Conservation (phyloP, 2,329 filamentous ascomycete genomes). For the Fusarium lateritium region DNA sequence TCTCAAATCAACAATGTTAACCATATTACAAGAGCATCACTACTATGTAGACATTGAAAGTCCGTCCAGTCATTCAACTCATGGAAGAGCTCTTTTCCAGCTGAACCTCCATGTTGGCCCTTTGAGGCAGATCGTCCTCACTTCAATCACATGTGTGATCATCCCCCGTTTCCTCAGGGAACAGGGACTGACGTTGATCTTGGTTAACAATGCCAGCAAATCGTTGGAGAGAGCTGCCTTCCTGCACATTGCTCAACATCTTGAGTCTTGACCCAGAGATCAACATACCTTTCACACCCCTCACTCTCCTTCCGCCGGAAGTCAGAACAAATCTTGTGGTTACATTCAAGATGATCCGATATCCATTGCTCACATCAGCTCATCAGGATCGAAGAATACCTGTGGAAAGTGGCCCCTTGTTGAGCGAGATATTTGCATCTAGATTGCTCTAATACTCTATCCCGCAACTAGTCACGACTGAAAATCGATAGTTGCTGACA, state of each 20-base stretch:
- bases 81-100: slow-evolving; percentile 31
- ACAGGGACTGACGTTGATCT: slow-evolving; percentile 56
- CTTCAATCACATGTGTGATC: slow-evolving; percentile 47
- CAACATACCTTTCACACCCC: slow-evolving; percentile 58
- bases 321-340: neutral
- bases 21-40: no score
- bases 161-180: no score
- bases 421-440: slow-evolving; percentile 36
- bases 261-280: slow-evolving; percentile 32
- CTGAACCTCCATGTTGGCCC: slow-evolving; percentile 26
- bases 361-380: slow-evolving; percentile 23
- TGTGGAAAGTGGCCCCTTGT: slow-evolving; percentile 7
- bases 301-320: neutral
- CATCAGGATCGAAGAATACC: slow-evolving; percentile 26
- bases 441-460: slow-evolving; percentile 33
- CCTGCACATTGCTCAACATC: slow-evolving; percentile 51
- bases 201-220: slow-evolving; percentile 70
- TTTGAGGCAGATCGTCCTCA: neutral
- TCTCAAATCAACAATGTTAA: no score
- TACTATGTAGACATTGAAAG: no score
- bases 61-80: slow-evolving; percentile 23
- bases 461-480: slow-evolving; percentile 8
- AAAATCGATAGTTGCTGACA: slow-evolving; percentile 13
- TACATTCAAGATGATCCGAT: slow-evolving; percentile 14
- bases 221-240: slow-evolving; percentile 69